These are phyloP conservation scores for Calonectria pseudoturangicola DNA, from an alignment of 2,329 filamentous ascomycete species.

Conservation along the genomic window DNA sequence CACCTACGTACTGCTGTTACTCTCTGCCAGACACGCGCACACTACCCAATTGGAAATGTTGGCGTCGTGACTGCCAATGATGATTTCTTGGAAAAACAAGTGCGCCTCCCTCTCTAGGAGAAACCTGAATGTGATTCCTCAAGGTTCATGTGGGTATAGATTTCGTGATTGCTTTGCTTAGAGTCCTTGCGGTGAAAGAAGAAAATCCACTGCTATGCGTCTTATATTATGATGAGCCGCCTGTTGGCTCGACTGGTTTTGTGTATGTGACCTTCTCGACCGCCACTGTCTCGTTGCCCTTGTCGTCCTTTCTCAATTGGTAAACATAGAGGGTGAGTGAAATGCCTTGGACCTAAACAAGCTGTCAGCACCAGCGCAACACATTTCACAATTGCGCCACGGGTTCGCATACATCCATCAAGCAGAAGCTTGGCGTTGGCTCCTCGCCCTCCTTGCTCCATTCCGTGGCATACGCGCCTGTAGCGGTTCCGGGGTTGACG, in stretches of 20 bases:
- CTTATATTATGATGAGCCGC: conserved; percentile 65
- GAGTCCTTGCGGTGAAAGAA: conserved; percentile 39
- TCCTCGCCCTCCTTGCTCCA: conserved; percentile 79
- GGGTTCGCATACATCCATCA: conserved; percentile 90
- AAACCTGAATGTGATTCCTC: conserved; percentile 37
- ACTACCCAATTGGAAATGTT: conserved; percentile 48
- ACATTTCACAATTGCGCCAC: neutral
- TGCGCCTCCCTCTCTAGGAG: conserved; percentile 41
- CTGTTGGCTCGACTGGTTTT: conserved; percentile 79
- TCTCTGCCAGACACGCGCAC: conserved; percentile 43
- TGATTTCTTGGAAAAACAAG: conserved; percentile 50
- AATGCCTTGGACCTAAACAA: conserved; percentile 89
- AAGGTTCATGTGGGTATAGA: conserved; percentile 55
- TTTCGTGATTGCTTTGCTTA: conserved; percentile 50
- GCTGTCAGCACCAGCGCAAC: conserved; percentile 48
- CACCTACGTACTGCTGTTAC: conserved; percentile 49
- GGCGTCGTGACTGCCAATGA: conserved; percentile 43
- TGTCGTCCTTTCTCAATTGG: conserved; percentile 84
- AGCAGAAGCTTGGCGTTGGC: conserved; percentile 91
- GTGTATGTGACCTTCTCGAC: conserved; percentile 92
- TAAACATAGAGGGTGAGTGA: conserved; percentile 97
- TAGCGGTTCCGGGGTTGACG: conserved; percentile 81
- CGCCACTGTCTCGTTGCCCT: conserved; percentile 85
- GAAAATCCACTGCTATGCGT: conserved; percentile 32
- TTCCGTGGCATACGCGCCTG: conserved; percentile 76